Conservation (phyloP, 495 filamentous ascomycete species). For the Penicillium ucsense region DNA sequence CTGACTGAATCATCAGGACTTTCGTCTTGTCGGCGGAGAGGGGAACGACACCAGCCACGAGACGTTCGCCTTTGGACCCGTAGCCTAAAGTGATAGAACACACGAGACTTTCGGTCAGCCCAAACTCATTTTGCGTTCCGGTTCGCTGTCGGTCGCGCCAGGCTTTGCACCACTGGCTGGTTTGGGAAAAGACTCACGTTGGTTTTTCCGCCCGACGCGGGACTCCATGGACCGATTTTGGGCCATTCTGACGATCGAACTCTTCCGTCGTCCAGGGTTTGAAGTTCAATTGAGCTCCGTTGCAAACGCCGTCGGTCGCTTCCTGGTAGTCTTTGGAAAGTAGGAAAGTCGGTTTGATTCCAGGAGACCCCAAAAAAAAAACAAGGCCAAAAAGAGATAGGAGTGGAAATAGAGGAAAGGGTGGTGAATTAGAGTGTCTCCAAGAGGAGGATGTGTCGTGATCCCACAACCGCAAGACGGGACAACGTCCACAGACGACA, state of each 20-base stretch:
- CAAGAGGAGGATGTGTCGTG: background rate
- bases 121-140: no score
- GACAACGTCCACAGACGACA: background rate
- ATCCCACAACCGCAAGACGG: background rate
- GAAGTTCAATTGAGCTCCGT: background rate
- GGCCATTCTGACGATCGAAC: slow-evolving; percentile 39
- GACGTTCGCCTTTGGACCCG: slow-evolving; percentile 79
- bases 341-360: no score
- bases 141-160: no score
- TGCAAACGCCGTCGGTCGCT: background rate
- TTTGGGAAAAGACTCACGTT: slow-evolving; percentile 48
- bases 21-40: slow-evolving; percentile 61
- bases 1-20: slow-evolving; percentile 90
- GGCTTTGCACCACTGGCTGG: no score
- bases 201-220: slow-evolving; percentile 64
- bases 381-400: slow-evolving; percentile 2
- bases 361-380: background rate
- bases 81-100: slow-evolving; percentile 53
- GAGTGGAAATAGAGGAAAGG: slow-evolving; percentile 2
- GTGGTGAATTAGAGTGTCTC: background rate
- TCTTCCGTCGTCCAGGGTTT: background rate
- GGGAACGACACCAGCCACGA: slow-evolving; percentile 92
- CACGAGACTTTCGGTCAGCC: background rate
- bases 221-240: slow-evolving; percentile 65
- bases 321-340: no score